Conservation (phyloP, 768 basidiomycete species). For the Russula sp. region DNA sequence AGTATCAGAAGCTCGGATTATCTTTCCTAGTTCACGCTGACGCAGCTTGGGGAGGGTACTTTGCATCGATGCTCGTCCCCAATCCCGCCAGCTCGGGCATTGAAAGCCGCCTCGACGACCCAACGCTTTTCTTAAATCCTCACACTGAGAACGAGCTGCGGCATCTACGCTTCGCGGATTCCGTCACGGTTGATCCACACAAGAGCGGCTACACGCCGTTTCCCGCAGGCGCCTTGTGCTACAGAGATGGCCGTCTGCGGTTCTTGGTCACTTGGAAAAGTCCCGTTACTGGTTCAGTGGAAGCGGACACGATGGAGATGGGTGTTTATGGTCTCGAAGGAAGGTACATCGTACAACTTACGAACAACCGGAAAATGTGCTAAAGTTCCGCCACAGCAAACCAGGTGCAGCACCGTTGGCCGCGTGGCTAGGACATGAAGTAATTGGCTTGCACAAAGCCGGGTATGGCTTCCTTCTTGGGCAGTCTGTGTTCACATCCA, state of each 20-base stretch:
- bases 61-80: conserved; percentile 37
- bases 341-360: conserved; percentile 34
- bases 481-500: conserved; percentile 40
- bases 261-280: conserved; percentile 42
- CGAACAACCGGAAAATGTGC: not conserved
- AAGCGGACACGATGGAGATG: conserved; percentile 37
- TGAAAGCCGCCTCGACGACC: conserved; percentile 26
- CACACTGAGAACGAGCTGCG: conserved; percentile 37
- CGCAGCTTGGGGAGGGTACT: conserved; percentile 51
- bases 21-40: conserved; percentile 46
- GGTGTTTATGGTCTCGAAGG: conserved; percentile 50
- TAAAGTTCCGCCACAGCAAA: conserved; percentile 43
- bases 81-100: conserved; percentile 4
- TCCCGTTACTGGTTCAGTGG: conserved; percentile 37
- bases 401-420: conserved; percentile 46
- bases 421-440: conserved; percentile 40
- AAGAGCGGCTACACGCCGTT: conserved; percentile 46
- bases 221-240: conserved; percentile 44
- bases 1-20: conserved; percentile 38
- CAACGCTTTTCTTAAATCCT: conserved; percentile 35
- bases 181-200: conserved; percentile 45
- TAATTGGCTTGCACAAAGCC: conserved; percentile 41
- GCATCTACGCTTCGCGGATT: conserved; percentile 36
- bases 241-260: conserved; percentile 41
- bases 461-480: conserved; percentile 44